Percentiles rank a stretch among this genome's conserved stretches.
Conservation (phyloP, 768 basidiomycete species). For the Tephrocybe sp. region DNA sequence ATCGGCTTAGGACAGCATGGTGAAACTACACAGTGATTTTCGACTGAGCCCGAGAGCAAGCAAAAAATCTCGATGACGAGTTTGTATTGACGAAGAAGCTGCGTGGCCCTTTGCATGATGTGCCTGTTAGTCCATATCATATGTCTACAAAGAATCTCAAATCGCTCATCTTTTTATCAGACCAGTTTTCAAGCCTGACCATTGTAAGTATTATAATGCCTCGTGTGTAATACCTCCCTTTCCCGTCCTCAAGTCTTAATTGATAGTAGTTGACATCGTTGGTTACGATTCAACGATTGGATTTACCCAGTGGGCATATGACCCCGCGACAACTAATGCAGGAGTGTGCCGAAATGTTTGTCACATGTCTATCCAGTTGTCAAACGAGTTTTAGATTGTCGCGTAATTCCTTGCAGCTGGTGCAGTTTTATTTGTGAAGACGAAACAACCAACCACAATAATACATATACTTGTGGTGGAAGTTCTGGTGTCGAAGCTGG, state of each 20-base stretch:
- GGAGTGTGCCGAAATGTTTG: conserved; percentile 41
- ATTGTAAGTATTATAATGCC: conserved; percentile 45
- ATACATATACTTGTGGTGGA: conserved; percentile 64
- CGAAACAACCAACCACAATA: conserved; percentile 68
- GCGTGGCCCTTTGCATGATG: conserved; percentile 74
- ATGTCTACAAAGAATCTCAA: conserved; percentile 4
- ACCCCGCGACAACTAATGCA: conserved; percentile 57
- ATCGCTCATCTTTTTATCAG: conserved; percentile 18
- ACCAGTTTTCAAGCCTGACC: conserved; percentile 70
- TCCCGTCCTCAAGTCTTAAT: background rate
- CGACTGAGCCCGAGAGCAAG: conserved; percentile 58
- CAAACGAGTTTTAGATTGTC: conserved; percentile 42
- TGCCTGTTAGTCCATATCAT: conserved; percentile 53
- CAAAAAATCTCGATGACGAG: conserved; percentile 63
- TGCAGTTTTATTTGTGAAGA: conserved; percentile 82
- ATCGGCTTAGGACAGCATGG: background rate
- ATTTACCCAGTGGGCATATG: conserved; percentile 67
- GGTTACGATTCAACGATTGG: conserved; percentile 72
- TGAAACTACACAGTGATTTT: conserved; percentile 55
- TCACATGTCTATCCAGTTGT: background rate
- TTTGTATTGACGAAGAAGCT: conserved; percentile 53
- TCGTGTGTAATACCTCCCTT: background rate
- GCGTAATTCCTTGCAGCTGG: conserved; percentile 60
- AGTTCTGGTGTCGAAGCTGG: conserved; percentile 85
- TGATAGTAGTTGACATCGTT: conserved; percentile 53